Base-by-base conservation (phyloP, 805 yeast genomes). In the Suhomyces emberorum region DNA sequence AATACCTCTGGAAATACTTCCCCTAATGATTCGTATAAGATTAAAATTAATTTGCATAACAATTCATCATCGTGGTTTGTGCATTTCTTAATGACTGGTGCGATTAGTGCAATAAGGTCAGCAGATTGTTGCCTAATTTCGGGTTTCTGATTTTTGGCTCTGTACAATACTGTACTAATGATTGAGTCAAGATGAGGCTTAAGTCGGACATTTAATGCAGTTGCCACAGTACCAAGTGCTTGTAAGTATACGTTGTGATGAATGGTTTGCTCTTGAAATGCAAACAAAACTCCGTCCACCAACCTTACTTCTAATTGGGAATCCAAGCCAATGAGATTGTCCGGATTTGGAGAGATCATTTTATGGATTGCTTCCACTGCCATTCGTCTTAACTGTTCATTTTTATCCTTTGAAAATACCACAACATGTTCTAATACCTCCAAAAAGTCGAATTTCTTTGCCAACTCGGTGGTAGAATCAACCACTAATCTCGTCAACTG, bases 1-100 rank as follows among this genome's bases (percentile, higher is more conserved):
- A 93, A 65, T 2, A 88, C 97, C 35, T 88, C 96, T 0, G 98
- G 98, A 46, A 80, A 88, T 4, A 83, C 91, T 54, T 93, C 99
- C 14, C 98, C 98, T 7, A 93, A 69, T 10, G 93, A 83, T 57
- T 93, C 99, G 56, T 83, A 88, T 22, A 93, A 64, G 11, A 89
- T 81, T 15, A 84, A 73, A 4, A 88, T 80, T 36, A 91, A 63
- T 48, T 83, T 83, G 38, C 72, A 71, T 43, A 91, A 54, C 35
- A 85, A 60, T 9, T 72, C 79, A 23, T 72, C 74, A 50, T 85
- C 83, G 15, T 53, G 61, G 15, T 51, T 51, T 7, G 71, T 75
- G 54, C 95, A 84, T 9, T 65, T 54, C 46, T 76, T 75, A 31
- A 91, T 68, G 2, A 77, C 81, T 0, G 83, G 80, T 0, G 89